phyloP scores from a whole-genome alignment of 2,329 filamentous ascomycete genomes.

The Diplodia sapinea region DNA sequence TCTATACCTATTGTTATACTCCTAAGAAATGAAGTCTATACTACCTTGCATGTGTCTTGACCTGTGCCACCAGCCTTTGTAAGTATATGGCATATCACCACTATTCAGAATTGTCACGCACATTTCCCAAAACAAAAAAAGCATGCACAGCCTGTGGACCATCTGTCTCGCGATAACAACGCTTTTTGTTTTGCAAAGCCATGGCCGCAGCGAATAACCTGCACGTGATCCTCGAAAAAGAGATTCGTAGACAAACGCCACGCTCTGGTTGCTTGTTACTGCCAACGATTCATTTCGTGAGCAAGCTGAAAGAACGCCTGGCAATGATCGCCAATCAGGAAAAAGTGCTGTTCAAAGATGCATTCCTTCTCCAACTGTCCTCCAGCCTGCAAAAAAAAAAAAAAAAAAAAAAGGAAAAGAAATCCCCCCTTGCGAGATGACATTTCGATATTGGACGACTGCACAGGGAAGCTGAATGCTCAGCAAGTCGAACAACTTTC shows the following conservation, averaged over 20 bases:
- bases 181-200: neutral
- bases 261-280: neutral
- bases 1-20: constrained; percentile 5
- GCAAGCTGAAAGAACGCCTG: neutral
- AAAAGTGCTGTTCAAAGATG: neutral
- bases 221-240: neutral
- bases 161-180: neutral
- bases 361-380: neutral
- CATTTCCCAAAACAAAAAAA: no score
- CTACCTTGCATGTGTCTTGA: neutral
- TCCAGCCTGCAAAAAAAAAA: neutral
- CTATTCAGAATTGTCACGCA: neutral
- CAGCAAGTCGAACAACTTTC: neutral
- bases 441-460: neutral
- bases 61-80: no score
- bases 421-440: neutral
- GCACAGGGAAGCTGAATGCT: neutral
- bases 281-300: neutral
- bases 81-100: no score
- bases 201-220: neutral
- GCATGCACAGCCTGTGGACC: no score
- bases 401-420: neutral
- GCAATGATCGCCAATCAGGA: neutral
- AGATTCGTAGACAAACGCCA: neutral
- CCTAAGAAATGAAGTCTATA: constrained; percentile 13